Evolutionary conservation across 441 rosid species (phyloP).

Genomic region (Bruguiera hainesii): DNA sequence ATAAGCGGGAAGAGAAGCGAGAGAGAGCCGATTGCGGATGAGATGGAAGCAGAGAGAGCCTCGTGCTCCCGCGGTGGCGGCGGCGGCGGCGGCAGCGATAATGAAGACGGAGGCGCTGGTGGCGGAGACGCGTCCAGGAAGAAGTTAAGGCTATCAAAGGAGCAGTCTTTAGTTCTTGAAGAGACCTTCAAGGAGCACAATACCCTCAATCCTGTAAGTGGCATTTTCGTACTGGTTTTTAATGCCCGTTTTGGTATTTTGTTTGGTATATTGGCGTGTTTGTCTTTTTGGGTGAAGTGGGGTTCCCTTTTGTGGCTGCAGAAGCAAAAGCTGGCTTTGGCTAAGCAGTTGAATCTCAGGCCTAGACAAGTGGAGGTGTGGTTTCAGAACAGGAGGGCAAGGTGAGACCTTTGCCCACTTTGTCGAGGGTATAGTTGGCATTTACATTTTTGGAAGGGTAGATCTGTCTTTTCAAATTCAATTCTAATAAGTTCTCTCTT

Average conservation of each 20-base stretch:
- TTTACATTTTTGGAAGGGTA: not conserved
- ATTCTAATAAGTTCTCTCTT: no score
- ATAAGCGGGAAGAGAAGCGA: constrained; percentile 69
- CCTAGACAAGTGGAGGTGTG: constrained; percentile 94
- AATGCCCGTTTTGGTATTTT: not conserved
- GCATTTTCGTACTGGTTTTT: constrained; percentile 18
- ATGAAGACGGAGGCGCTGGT: constrained; percentile 55
- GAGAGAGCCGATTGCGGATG: constrained; percentile 53
- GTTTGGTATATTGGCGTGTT: not conserved
- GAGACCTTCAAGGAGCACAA: constrained; percentile 78
- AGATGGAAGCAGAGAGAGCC: constrained; percentile 58
- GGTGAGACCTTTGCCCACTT: constrained; percentile 33
- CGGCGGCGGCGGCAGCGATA: constrained; percentile 51
- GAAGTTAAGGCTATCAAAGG: constrained; percentile 76
- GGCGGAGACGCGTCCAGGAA: constrained; percentile 65
- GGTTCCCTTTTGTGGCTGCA: constrained; percentile 24
- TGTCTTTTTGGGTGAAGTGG: no score
- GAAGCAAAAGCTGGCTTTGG: constrained; percentile 80
- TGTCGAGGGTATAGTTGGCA: constrained; percentile 17
- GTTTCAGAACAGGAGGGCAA: constrained; percentile 96
- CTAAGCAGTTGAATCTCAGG: constrained; percentile 69
- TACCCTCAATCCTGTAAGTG: constrained; percentile 82
- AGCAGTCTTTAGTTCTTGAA: constrained; percentile 74
- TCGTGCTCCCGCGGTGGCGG: constrained; percentile 52
- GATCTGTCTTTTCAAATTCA: no score